Conservation (phyloP, 2,329 filamentous ascomycete genomes). For the Helicocarpus griseus region DNA sequence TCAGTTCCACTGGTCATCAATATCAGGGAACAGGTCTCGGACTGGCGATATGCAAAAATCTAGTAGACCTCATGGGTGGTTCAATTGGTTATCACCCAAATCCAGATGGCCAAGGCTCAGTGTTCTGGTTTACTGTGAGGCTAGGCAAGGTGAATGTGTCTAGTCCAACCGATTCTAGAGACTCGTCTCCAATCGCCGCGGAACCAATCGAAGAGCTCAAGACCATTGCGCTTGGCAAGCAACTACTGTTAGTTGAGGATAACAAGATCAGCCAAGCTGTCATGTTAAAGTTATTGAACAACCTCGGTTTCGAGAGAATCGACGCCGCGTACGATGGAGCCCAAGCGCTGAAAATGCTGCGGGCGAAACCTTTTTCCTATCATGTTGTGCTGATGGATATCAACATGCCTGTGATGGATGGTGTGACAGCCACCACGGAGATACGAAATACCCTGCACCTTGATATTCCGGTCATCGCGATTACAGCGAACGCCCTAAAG, state of each 20-base stretch:
- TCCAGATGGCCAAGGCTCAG: conserved; percentile 37
- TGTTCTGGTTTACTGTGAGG: conserved; percentile 44
- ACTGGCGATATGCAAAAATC: conserved; percentile 48
- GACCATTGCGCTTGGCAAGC: conserved; percentile 31
- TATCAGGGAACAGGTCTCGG: conserved; percentile 50
- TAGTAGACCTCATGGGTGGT: conserved; percentile 49
- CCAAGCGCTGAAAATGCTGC: conserved; percentile 35
- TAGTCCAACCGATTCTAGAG: background rate
- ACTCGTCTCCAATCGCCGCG: conserved; percentile 7
- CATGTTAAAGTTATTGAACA: conserved; percentile 28
- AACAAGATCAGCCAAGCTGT: conserved; percentile 36
- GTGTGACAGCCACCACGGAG: conserved; percentile 33
- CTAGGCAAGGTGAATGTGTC: conserved; percentile 7
- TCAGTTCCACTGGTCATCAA: conserved; percentile 40
- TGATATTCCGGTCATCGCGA: conserved; percentile 43
- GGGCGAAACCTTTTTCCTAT: conserved; percentile 33
- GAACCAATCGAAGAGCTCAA: conserved; percentile 24
- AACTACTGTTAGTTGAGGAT: conserved; percentile 33
- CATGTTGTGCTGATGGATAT: conserved; percentile 40
- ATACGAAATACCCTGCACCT: conserved; percentile 30
- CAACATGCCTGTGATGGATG: conserved; percentile 39
- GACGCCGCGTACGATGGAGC: conserved; percentile 36
- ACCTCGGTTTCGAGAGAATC: conserved; percentile 33
- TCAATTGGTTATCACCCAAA: conserved; percentile 39
- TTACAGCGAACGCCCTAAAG: conserved; percentile 48